Evolutionary conservation across 2,329 filamentous ascomycete species (phyloP), one percentile per base, ranked within the genome.

Genomic region (Boeremia exigua): DNA sequence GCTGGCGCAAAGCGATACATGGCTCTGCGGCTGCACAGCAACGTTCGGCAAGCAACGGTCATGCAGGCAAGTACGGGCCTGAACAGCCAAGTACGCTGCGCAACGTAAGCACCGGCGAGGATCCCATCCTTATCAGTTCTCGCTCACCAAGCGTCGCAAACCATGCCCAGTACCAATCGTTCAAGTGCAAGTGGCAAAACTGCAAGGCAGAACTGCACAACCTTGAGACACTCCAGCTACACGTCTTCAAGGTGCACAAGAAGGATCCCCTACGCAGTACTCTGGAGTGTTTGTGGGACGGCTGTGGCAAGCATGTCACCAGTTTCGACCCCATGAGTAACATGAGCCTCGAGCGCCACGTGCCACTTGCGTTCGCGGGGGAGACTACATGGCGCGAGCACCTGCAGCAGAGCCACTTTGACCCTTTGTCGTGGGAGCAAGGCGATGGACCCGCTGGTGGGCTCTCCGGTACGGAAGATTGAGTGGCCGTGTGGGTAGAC

Each of bases 121-220:
- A 68, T 38, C 60, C 64, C 2, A 66, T 69, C 11, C 59, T 55
- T 14, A 67, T 75, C 17, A 45, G 60, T 9, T 76, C 72, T 3
- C 63, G 68, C 14, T 74, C 73, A 9, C 66, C 73, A n/a, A 74
- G 69, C 49, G 55, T 66, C 29, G 54, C 61, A 7, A 59, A 60
- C 32, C 60, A 53, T n/a, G 60, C 71, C 0, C 66, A 69, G 28
- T 80, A 77, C 54, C 74, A 77, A 45, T 78, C 83, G 6, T 89
- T 81, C 67, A 77, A 78, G 50, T 89, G 87, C 70, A 70, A 76
- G 37, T 89, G 86, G 86, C 72, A 79, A 47, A 71, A 74, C 1
- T 89, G 87, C 67, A 70, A 72, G 3, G 81, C 83, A 0, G 79
- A 86, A 59, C 74, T 89, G 5, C 86, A 89, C 70, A 88, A 88